A percentile compares a stretch with the other conserved stretches of the same genome.
Evolutionary conservation across 108 stramenopile species (phyloP).

Genomic region (Discostella stelligeroides): DNA sequence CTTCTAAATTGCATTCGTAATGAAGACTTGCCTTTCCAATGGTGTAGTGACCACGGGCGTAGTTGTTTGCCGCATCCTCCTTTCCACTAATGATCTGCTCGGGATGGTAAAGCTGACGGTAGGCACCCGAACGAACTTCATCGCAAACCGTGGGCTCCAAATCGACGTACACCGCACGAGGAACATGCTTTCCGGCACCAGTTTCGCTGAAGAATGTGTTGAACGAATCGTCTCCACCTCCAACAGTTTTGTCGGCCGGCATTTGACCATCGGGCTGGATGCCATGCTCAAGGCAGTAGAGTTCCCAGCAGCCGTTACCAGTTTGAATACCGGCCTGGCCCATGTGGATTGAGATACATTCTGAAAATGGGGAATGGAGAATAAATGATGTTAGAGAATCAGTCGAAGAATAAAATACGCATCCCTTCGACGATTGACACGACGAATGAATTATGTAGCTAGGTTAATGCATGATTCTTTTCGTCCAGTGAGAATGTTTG

Average conservation of each 20-base stretch:
- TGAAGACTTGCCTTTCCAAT: slow-evolving; percentile 75
- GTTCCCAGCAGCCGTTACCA: slow-evolving; percentile 98
- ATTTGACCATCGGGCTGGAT: slow-evolving; percentile 95
- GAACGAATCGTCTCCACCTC: slow-evolving; percentile 88
- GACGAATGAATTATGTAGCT: too few species aligned
- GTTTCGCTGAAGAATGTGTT: slow-evolving; percentile 99
- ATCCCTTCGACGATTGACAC: too few species aligned
- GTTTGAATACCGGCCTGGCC: slow-evolving; percentile 97
- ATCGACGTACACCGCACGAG: slow-evolving; percentile 97
- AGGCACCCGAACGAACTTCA: slow-evolving; percentile 90
- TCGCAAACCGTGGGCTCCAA: slow-evolving; percentile 98
- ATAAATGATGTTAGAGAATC: not conserved
- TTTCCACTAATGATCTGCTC: slow-evolving; percentile 99
- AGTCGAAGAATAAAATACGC: not conserved
- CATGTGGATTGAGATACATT: slow-evolving; percentile 90
- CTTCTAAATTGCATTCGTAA: too few species aligned
- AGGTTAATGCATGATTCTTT: too few species aligned
- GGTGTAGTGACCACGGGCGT: slow-evolving; percentile 99
- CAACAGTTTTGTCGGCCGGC: slow-evolving; percentile 82
- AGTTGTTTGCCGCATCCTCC: slow-evolving; percentile 99
- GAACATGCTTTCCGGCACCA: slow-evolving; percentile 96
- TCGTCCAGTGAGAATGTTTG: too few species aligned
- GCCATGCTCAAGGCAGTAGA: too few species aligned
- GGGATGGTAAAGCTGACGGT: slow-evolving; percentile 97
- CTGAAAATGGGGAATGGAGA: slow-evolving; percentile 24